Base-by-base conservation (phyloP, 2,329 filamentous ascomycete species). In the Neopestalotiopsis clavispora region DNA sequence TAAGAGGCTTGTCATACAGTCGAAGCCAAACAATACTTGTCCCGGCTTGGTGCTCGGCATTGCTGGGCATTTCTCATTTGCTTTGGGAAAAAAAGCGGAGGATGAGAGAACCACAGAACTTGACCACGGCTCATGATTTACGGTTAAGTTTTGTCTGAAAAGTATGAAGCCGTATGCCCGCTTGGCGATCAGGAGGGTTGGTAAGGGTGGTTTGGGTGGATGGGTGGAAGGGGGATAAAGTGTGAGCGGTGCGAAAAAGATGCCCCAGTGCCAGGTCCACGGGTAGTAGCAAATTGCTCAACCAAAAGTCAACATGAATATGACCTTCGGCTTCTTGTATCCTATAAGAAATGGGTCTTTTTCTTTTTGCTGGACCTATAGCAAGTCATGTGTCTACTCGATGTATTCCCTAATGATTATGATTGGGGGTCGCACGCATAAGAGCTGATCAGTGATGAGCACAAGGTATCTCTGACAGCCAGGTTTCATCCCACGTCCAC, bases 81-180 rank as follows among this genome's bases (percentile, higher is more conserved):
- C 45, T 52, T 52, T 52, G 17, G 45, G 20, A n/a, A 20, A 17
- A 52, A 20, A 17, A 52, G 34, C 34, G 10, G 34, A 38, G 34
- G 10, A 38, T 7, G 34, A 38, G 34, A 38, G 23, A 38, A 38
- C 34, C 45, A n/a, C 45, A 20, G 13, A 52, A 3, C 45, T 52
- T 52, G 45, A 52, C 45, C 45, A 52, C 45, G n/a, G 45, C 45
- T 52, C 45, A 52, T n/a, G 20, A 52, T n/a, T 52, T 52, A 52
- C 45, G 45, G 45, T 52, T 52, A 52, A 52, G 45, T 52, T 52
- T 52, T 52, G 45, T 52, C 45, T 52, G 45, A 52, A 52, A 17
- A 14, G 20, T 52, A 17, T n/a, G 20, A 20, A 52, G 45, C 45
- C 45, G 45, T 52, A 52, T 52, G 45, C 45, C 45, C 45, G 45